Percentiles rank a stretch among this genome's conserved stretches.
phyloP scores from a whole-genome alignment of 306 rosid genomes.

The Mucuna pruriens region DNA sequence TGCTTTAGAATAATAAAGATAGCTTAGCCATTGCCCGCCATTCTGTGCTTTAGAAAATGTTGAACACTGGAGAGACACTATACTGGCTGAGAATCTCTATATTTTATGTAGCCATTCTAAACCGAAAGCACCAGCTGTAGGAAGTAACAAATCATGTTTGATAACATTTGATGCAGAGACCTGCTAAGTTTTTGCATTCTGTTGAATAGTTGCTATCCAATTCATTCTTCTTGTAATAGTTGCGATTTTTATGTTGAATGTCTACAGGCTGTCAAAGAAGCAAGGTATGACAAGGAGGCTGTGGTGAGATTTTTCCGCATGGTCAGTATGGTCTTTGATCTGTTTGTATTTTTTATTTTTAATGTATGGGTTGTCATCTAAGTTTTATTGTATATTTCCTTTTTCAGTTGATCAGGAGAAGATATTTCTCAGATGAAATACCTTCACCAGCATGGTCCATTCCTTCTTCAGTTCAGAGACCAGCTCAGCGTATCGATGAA shows the following conservation, averaged over 20 bases:
- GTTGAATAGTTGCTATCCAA: conserved; percentile 27
- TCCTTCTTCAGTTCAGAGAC: conserved; percentile 62
- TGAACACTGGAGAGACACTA: conserved; percentile 2
- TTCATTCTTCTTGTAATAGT: neutral
- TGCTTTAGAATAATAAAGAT: conserved; percentile 19
- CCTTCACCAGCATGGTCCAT: conserved; percentile 77
- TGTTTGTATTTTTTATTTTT: neutral
- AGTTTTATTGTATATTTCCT: conserved; percentile 39
- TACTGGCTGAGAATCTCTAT: conserved; percentile 5
- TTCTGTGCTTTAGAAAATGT: conserved; percentile 27
- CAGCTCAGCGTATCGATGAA: conserved; percentile 76
- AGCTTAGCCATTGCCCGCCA: conserved; percentile 21
- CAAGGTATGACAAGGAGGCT: conserved; percentile 95
- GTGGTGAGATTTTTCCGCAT: conserved; percentile 80
- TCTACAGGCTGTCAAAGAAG: conserved; percentile 93
- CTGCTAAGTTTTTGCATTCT: conserved; percentile 17
- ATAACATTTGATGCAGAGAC: conserved; percentile 10
- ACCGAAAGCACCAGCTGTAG: neutral
- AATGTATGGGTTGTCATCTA: conserved; percentile 32
- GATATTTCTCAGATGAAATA: conserved; percentile 86
- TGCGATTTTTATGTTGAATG: conserved; percentile 35
- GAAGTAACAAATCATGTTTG: conserved; percentile 22
- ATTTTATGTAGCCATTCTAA: conserved; percentile 10
- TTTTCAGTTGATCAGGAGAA: conserved; percentile 86
- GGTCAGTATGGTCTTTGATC: conserved; percentile 59